phyloP scores from a whole-genome alignment of 495 filamentous ascomycete species.

The Aspergillus egyptiacus region DNA sequence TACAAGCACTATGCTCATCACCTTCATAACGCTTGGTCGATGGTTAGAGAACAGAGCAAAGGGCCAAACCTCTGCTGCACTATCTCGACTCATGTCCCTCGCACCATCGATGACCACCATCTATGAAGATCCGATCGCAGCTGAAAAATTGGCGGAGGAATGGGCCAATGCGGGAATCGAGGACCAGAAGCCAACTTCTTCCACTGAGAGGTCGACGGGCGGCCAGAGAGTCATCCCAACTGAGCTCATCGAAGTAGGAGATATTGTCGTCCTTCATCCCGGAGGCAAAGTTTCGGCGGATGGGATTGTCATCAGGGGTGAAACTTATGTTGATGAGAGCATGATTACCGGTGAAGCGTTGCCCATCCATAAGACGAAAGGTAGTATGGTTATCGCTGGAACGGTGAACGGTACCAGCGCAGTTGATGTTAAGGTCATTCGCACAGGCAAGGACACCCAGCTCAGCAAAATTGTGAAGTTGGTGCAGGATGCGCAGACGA shows the following conservation, averaged over 20 bases:
- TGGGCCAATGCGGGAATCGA: constrained; percentile 44
- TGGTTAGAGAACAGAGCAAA: constrained; percentile 95
- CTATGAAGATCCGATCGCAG: constrained; percentile 93
- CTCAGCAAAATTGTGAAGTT: constrained; percentile 96
- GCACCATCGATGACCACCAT: constrained; percentile 96
- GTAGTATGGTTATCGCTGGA: constrained; percentile 78
- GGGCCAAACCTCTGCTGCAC: constrained; percentile 90
- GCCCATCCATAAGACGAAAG: constrained; percentile 81
- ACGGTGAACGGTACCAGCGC: constrained; percentile 93
- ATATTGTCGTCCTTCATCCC: constrained; percentile 86
- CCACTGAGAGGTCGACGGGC: constrained; percentile 46
- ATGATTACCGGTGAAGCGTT: constrained; percentile 98
- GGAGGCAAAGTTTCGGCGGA: constrained; percentile 97
- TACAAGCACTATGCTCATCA: constrained; percentile 98
- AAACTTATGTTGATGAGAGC: constrained; percentile 93
- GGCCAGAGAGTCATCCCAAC: constrained; percentile 85
- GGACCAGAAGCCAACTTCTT: constrained; percentile 15
- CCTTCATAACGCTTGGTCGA: constrained; percentile 86
- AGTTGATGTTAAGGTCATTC: constrained; percentile 86
- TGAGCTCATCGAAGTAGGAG: constrained; percentile 89
- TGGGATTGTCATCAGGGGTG: constrained; percentile 76
- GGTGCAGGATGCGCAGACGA: constrained; percentile 94
- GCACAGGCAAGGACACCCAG: constrained; percentile 91
- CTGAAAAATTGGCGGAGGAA: constrained; percentile 77
- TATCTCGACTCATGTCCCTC: constrained; percentile 92